A percentile compares a stretch with the other conserved stretches of the same genome.
Conservation (phyloP, 1,284 basidiomycete species). For the Leccinum huronense region DNA sequence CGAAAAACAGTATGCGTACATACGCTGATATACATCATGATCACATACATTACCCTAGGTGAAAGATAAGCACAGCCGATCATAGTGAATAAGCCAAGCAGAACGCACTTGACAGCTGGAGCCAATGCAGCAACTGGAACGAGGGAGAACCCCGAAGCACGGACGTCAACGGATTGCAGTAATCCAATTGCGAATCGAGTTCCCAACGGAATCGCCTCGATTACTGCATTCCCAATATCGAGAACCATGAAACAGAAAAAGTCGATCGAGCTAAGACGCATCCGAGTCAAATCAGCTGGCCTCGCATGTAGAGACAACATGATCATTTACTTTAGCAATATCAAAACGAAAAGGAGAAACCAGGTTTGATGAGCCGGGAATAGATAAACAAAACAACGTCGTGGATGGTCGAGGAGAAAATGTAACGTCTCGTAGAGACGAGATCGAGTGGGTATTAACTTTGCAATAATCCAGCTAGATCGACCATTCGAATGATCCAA, state of each 20-base stretch:
- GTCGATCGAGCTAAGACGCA: constrained; percentile 61
- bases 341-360: constrained; percentile 74
- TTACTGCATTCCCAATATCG: constrained; percentile 78
- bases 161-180: constrained; percentile 76
- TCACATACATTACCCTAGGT: constrained; percentile 73
- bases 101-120: constrained; percentile 78
- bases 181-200: constrained; percentile 64
- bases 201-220: constrained; percentile 70
- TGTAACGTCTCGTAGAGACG: constrained; percentile 77
- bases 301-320: background rate
- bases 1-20: constrained; percentile 46
- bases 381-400: constrained; percentile 92
- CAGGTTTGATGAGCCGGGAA: constrained; percentile 97
- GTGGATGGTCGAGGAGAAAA: constrained; percentile 95
- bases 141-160: constrained; percentile 85
- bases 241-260: constrained; percentile 89
- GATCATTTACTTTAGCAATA: constrained; percentile 63
- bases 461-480: constrained; percentile 71
- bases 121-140: constrained; percentile 72
- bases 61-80: constrained; percentile 12
- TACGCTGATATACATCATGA: constrained; percentile 86
- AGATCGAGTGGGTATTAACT: constrained; percentile 58
- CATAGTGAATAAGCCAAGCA: background rate
- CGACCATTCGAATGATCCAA: constrained; percentile 5
- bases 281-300: constrained; percentile 6